Evolutionary conservation across 2,329 filamentous ascomycete species (phyloP).

Genomic region (Epicoccum sorghinum): DNA sequence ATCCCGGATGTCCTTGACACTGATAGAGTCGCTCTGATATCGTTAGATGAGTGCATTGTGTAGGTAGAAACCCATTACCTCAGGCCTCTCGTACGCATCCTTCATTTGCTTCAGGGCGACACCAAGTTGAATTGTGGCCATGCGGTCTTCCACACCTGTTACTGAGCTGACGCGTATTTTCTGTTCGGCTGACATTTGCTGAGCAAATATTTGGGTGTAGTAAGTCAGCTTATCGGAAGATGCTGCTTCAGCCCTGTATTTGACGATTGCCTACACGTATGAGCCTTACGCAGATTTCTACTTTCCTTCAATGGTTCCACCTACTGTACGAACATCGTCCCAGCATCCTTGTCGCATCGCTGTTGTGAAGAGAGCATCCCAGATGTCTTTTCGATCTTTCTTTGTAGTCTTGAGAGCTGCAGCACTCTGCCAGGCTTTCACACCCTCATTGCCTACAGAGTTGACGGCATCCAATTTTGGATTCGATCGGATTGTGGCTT

Average conservation of each 20-base stretch:
- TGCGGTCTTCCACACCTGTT: conserved; percentile 15
- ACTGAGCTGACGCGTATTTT: conserved; percentile 15
- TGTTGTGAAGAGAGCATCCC: conserved; percentile 33
- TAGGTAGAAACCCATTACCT: conserved; percentile 14
- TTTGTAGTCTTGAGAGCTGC: conserved; percentile 31
- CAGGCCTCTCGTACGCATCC: conserved; percentile 34
- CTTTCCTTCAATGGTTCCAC: background rate
- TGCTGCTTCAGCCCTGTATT: conserved; percentile 35
- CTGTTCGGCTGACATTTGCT: conserved; percentile 37
- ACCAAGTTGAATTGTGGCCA: conserved; percentile 25
- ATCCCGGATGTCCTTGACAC: conserved; percentile 39
- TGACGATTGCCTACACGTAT: conserved; percentile 34
- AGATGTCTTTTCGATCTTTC: conserved; percentile 33
- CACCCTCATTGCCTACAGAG: conserved; percentile 27
- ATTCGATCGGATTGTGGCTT: conserved; percentile 22
- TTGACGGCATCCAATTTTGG: conserved; percentile 4
- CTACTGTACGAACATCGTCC: conserved; percentile 44
- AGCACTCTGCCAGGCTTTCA: conserved; percentile 39
- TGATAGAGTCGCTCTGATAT: conserved; percentile 32
- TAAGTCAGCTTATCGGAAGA: conserved; percentile 31
- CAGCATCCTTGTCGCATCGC: conserved; percentile 42
- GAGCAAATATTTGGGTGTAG: conserved; percentile 37
- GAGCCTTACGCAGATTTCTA: background rate
- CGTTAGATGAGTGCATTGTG: conserved; percentile 15
- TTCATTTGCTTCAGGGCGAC: conserved; percentile 34